Evolutionary conservation across 257 asterid genomes (phyloP), one percentile per base, ranked within the genome.

Genomic region (Primulina eburnea): DNA sequence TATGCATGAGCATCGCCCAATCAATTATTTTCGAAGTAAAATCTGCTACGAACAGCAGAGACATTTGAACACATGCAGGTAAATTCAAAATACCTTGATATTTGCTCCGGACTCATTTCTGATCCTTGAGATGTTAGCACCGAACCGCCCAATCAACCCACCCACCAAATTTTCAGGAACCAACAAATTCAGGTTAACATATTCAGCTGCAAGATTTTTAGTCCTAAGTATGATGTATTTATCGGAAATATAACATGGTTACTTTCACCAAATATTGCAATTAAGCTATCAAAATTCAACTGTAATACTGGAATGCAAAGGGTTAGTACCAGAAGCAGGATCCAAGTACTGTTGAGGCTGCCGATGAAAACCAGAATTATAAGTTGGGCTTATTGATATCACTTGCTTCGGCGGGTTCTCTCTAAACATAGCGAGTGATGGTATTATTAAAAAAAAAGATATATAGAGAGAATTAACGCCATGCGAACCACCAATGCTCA

Each of bases 91-190:
- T 71, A 90, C 98, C 89, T 92, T 92, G 65, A 92, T 87, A 28
- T 88, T 82, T 73, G 97, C 97, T 79, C 97, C 97, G 9, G 96
- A 92, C 76, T 89, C 98, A 32, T 85, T 87, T 78, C 97, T 83
- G 78, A 94, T 94, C 87, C 97, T 84, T 29, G 97, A 94, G 75
- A 91, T 91, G 80, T 91, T 94, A 73, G 97, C 88, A 47, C 98
- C 99, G 65, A 90, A 89, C 81, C 99, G 84, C 66, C 99, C 98
- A 68, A 94, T 94, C 86, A 94, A 83, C 68, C 99, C 99, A 3
- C 99, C 97, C 69, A 92, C 96, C 76, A 94, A 79, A 74, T 90
- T 71, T 78, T 94, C 99, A 57, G 99, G 96, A 77, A 94, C 89
- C 92, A 85, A 68, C 70, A 91, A 84, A 62, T 87, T 96, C 87